A percentile compares a stretch with the other conserved stretches of the same genome.
Evolutionary conservation across 176 grass and related monocot genomes (phyloP).

Genomic region (Leersia perrieri): DNA sequence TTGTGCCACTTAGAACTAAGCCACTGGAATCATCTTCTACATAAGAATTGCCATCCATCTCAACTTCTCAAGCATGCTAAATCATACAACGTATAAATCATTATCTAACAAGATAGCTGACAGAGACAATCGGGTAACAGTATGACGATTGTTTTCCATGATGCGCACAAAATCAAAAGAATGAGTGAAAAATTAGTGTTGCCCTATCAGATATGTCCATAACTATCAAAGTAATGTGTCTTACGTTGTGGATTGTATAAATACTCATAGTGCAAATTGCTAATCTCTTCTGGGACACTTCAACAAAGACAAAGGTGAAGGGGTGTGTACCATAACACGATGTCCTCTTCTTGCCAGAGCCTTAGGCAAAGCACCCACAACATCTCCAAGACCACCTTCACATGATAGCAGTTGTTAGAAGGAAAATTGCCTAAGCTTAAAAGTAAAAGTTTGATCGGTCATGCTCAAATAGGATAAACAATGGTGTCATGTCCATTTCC

Average conservation of each 20-base stretch:
- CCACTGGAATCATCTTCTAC: no score
- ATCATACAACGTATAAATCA: slow-evolving; percentile 1
- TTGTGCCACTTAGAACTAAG: slow-evolving; percentile 8
- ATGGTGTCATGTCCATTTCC: not conserved
- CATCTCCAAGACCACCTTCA: slow-evolving; percentile 95
- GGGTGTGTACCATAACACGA: slow-evolving; percentile 69
- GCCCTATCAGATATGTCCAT: not conserved
- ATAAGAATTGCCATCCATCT: not conserved
- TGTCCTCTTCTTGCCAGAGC: slow-evolving; percentile 97
- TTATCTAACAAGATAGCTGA: not conserved
- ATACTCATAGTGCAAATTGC: not conserved
- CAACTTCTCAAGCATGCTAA: not conserved
- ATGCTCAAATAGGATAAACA: not conserved
- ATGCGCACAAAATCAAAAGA: not conserved
- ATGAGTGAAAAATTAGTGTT: not conserved
- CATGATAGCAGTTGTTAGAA: not conserved
- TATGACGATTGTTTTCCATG: not conserved
- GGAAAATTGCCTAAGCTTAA: slow-evolving; percentile 15
- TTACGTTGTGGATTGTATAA: not conserved
- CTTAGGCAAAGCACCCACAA: slow-evolving; percentile 86
- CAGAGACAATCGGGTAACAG: not conserved
- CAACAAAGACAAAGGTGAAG: not conserved
- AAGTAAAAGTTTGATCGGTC: not conserved
- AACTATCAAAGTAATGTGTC: not conserved
- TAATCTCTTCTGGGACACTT: not conserved